Conservation (phyloP, 2,329 filamentous ascomycete genomes). For the Leptoxyphium fumago region DNA sequence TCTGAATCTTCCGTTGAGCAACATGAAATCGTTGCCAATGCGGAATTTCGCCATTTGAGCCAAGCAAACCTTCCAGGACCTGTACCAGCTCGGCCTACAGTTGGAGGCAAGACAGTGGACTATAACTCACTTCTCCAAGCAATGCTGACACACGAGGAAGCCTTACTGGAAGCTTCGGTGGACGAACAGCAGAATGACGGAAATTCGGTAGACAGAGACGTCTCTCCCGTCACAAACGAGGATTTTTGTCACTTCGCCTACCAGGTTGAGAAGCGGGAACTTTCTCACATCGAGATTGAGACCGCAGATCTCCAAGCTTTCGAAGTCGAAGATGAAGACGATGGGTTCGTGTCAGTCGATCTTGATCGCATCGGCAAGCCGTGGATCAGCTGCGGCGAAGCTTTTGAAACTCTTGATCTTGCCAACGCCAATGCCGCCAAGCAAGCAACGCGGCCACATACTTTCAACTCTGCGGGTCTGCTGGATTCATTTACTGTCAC, state of each 20-base stretch:
- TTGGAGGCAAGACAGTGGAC: conserved; percentile 7
- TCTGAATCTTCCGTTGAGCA: too few relatives aligned
- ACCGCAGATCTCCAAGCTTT: too few relatives aligned
- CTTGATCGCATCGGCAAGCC: background rate
- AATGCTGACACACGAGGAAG: background rate
- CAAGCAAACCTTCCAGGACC: too few relatives aligned
- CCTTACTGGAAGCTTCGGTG: background rate
- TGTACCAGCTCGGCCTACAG: background rate
- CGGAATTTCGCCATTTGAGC: too few relatives aligned
- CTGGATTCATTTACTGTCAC: background rate
- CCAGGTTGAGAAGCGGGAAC: conserved; percentile 4
- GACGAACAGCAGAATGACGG: background rate
- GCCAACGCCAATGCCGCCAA: background rate
- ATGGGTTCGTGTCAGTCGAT: background rate
- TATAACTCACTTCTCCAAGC: background rate
- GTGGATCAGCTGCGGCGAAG: conserved; percentile 3
- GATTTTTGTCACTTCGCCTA: conserved; percentile 6
- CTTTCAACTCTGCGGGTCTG: background rate
- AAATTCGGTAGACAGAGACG: background rate
- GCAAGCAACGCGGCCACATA: background rate
- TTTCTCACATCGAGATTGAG: conserved; percentile 1
- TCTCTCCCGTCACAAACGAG: background rate
- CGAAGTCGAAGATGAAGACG: too few relatives aligned
- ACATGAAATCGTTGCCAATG: too few relatives aligned
- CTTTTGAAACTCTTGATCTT: background rate